Evolutionary conservation across 1,284 basidiomycete species (phyloP).

Genomic region (Amylostereum areolatum): DNA sequence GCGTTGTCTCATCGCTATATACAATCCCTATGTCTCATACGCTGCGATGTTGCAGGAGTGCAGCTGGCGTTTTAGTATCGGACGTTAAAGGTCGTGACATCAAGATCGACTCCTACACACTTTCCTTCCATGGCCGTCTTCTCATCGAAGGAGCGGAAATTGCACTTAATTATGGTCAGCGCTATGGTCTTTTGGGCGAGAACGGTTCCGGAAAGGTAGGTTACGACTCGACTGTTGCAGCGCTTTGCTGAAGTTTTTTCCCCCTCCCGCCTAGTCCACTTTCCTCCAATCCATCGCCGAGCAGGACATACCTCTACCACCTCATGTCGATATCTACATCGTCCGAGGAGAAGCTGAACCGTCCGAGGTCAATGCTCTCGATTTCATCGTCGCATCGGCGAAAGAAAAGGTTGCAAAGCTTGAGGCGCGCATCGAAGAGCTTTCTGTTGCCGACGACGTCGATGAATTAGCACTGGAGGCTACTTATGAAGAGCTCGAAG

Average conservation of each 20-base stretch:
- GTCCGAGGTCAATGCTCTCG: slow-evolving; percentile 92
- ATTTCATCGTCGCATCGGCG: slow-evolving; percentile 93
- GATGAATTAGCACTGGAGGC: slow-evolving; percentile 84
- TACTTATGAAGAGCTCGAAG: slow-evolving; percentile 95
- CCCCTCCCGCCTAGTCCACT: slow-evolving; percentile 31
- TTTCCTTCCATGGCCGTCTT: slow-evolving; percentile 96
- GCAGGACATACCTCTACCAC: slow-evolving; percentile 91
- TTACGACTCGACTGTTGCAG: slow-evolving; percentile 1
- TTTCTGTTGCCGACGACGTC: slow-evolving; percentile 84
- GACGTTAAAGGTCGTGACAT: slow-evolving; percentile 92
- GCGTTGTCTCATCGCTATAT: slow-evolving; percentile 15
- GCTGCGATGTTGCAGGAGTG: slow-evolving; percentile 49
- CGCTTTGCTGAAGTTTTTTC: neutral
- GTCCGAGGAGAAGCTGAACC: slow-evolving; percentile 96
- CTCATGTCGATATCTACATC: slow-evolving; percentile 97
- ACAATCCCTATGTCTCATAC: neutral
- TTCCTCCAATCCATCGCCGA: slow-evolving; percentile 70
- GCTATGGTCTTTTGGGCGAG: slow-evolving; percentile 93
- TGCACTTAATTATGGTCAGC: slow-evolving; percentile 94
- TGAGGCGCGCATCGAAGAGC: slow-evolving; percentile 92
- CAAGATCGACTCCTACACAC: slow-evolving; percentile 94
- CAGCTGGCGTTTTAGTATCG: slow-evolving; percentile 88
- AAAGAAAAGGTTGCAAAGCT: slow-evolving; percentile 93
- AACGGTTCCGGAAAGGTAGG: slow-evolving; percentile 96
- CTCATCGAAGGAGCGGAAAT: slow-evolving; percentile 85